Evolutionary conservation across 2,329 filamentous ascomycete genomes (phyloP), one percentile per base, ranked within the genome.

Genomic region (Apiospora aurea): DNA sequence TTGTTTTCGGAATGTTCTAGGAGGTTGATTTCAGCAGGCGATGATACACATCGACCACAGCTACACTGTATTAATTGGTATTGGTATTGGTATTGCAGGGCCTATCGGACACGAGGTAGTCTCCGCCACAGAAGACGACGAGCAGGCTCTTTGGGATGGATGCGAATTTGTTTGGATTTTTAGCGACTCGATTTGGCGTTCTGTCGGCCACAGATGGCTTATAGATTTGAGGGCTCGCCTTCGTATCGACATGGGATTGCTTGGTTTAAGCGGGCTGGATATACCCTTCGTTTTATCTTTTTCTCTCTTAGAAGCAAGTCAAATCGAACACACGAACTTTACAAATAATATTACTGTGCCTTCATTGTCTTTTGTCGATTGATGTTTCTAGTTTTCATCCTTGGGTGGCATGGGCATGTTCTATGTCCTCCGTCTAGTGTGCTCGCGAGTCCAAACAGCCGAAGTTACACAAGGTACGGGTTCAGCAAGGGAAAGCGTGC

Each of bases 111-210:
- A 34, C 41, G 46, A 51, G 38, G 46, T 47, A 69, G n/a, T 21
- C 68, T n/a, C 8, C 47, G 16, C 44, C 8, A 10, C 68, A 51
- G 47, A 38, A 5, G 47, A 24, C 8, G 38, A 26, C 21, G 38
- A 57, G 68, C 68, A 69, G 68, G 68, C 68, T 51, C 46, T 69
- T 69, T 69, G 68, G 47, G 44, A 38, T 8, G 57, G 57, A 41
- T 41, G 57, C 34, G 21, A 38, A 21, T 38, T 64, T 64, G 26
- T 29, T 61, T 38, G 53, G 34, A 38, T 38, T 64, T 43, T 53
- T 43, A 41, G 68, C 26, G 38, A 51, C 34, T 69, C n/a, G 34
- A 41, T 29, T 29, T n/a, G 68, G 68, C 68, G 68, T 69, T 69
- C n/a, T 51, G 29, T 57, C 41, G 66, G 66, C 47, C 21, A 51